Percentiles rank a stretch among this genome's conserved stretches.
These are phyloP conservation scores for Marasmius sp. DNA, from an alignment of 1,284 basidiomycete genomes.

Conservation along the genomic window DNA sequence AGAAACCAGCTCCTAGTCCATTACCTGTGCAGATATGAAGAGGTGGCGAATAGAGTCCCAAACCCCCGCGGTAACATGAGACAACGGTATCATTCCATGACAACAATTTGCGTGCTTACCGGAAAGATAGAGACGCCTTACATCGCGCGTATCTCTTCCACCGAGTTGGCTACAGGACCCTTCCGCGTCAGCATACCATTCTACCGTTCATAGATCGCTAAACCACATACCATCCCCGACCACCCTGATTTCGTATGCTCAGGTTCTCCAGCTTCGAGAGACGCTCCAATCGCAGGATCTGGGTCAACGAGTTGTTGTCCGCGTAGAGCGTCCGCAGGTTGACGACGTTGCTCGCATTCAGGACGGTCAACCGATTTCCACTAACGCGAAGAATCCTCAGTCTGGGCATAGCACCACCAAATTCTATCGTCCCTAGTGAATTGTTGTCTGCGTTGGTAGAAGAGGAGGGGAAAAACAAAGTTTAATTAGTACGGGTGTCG, in stretches of 20 bases:
- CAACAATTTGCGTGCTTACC: slow-evolving; percentile 53
- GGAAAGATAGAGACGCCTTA: slow-evolving; percentile 92
- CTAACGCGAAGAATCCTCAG: slow-evolving; percentile 86
- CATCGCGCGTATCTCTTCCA: slow-evolving; percentile 79
- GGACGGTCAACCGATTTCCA: slow-evolving; percentile 72
- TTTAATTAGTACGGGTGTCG: not conserved
- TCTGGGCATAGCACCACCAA: slow-evolving; percentile 56
- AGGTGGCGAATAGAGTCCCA: too few species aligned
- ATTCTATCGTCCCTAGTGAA: slow-evolving; percentile 50
- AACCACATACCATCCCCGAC: slow-evolving; percentile 65
- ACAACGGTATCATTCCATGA: slow-evolving; percentile 1
- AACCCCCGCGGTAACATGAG: not conserved
- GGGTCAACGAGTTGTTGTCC: slow-evolving; percentile 80
- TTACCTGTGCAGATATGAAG: slow-evolving; percentile 34
- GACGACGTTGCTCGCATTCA: slow-evolving; percentile 70
- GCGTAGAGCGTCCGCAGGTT: slow-evolving; percentile 89
- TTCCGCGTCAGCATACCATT: slow-evolving; percentile 14
- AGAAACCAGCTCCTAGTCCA: slow-evolving; percentile 38
- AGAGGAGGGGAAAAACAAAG: not conserved
- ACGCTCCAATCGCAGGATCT: slow-evolving; percentile 50
- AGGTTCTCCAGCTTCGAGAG: slow-evolving; percentile 84
- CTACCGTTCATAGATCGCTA: slow-evolving; percentile 18
- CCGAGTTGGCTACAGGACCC: slow-evolving; percentile 47
- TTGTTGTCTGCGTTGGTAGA: slow-evolving; percentile 65
- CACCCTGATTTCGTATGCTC: slow-evolving; percentile 87